phyloP scores from a whole-genome alignment of 176 grass and related monocot genomes.

The Coix lacrymajobi region DNA sequence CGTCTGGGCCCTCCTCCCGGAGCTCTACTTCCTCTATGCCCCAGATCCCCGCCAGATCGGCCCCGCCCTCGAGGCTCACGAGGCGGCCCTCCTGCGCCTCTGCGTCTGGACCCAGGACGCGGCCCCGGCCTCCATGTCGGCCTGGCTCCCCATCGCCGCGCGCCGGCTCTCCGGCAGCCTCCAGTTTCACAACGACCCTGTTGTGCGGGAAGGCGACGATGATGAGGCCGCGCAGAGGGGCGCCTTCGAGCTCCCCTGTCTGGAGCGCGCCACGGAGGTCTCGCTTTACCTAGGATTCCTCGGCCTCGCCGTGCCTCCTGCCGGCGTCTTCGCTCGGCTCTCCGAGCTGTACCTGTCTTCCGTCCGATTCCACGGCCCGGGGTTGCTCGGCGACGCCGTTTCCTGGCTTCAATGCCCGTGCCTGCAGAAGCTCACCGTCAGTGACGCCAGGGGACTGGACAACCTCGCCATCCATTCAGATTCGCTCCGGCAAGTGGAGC shows the following conservation, averaged over 20 bases:
- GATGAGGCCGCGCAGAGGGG: background rate
- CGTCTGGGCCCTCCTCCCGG: constrained; percentile 28
- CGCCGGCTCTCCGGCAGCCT: background rate
- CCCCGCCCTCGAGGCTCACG: background rate
- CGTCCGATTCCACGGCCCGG: background rate
- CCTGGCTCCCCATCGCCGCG: constrained; percentile 24
- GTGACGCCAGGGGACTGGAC: background rate
- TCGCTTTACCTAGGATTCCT: background rate
- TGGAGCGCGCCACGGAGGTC: background rate
- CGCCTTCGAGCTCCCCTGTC: constrained; percentile 5
- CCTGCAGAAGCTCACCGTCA: background rate
- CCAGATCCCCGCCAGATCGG: background rate
- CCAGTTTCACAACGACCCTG: background rate
- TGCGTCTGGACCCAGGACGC: background rate
- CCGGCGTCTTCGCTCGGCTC: constrained; percentile 2
- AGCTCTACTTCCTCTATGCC: rapidly evolving
- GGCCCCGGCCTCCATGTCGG: background rate
- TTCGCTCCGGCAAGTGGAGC: background rate
- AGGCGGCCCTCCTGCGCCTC: background rate
- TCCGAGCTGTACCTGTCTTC: rapidly evolving
- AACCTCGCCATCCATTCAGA: background rate
- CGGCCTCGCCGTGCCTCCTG: background rate
- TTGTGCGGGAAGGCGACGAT: background rate
- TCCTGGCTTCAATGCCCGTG: background rate
- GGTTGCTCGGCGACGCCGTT: background rate